These are phyloP conservation scores for Nannizziopsis barbatae DNA, from an alignment of 2,329 filamentous ascomycete species.

Conservation along the genomic window DNA sequence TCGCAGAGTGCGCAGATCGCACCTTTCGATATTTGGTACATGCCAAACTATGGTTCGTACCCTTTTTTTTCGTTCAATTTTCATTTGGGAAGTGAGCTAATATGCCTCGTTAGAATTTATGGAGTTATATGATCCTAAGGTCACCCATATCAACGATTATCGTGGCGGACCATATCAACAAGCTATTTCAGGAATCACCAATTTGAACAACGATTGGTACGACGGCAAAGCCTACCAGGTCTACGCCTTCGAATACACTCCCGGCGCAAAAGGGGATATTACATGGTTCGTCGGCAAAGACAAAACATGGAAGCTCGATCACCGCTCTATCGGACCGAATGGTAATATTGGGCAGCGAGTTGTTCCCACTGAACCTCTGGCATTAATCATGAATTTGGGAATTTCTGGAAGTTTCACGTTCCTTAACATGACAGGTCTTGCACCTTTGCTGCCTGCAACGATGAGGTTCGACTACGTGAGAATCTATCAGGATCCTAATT, in stretches of 20 bases:
- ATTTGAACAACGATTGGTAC: conserved; percentile 56
- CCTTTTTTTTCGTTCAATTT: neutral
- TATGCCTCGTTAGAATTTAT: conserved; percentile 41
- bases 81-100: neutral
- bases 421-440: conserved; percentile 48
- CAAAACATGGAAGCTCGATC: conserved; percentile 54
- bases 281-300: conserved; percentile 58
- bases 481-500: conserved; percentile 55
- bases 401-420: conserved; percentile 56
- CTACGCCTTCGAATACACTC: conserved; percentile 53
- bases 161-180: conserved; percentile 53
- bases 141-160: conserved; percentile 50
- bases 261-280: conserved; percentile 49
- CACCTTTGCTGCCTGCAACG: conserved; percentile 47
- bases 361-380: conserved; percentile 57
- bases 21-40: conserved; percentile 60
- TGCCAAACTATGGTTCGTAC: conserved; percentile 45
- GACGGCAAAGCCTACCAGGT: conserved; percentile 52
- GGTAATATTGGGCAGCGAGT: conserved; percentile 57
- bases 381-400: conserved; percentile 57
- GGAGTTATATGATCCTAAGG: conserved; percentile 50
- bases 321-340: conserved; percentile 51
- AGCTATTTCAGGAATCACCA: conserved; percentile 50
- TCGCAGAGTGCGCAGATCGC: conserved; percentile 58
- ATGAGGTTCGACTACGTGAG: conserved; percentile 61